Evolutionary conservation across 352 stramenopile genomes (phyloP).

Genomic region (Globisporangium abappressorium): DNA sequence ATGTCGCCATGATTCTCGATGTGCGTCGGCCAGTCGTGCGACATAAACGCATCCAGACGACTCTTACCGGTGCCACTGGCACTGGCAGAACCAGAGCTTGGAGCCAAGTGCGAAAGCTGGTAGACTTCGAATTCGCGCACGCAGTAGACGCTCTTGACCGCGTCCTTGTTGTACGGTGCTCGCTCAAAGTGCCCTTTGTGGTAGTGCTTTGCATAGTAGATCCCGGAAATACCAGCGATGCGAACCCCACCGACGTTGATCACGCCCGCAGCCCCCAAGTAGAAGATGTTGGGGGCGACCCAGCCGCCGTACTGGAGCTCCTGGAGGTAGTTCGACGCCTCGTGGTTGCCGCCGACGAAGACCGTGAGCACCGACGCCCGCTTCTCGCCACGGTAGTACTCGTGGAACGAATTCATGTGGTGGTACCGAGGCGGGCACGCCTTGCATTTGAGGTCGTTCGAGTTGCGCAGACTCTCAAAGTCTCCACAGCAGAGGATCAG

Average conservation of each 20-base stretch:
- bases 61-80: neutral
- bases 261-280: conserved; percentile 87
- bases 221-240: conserved; percentile 92
- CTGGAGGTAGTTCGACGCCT: conserved; percentile 91
- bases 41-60: conserved; percentile 86
- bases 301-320: conserved; percentile 94
- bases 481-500: conserved; percentile 94
- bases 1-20: conserved; percentile 88
- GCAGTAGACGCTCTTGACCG: conserved; percentile 89
- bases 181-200: conserved; percentile 69
- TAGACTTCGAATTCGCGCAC: conserved; percentile 82
- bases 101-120: conserved; percentile 49
- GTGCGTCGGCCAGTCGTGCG: conserved; percentile 92
- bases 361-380: conserved; percentile 89
- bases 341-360: conserved; percentile 96
- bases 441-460: conserved; percentile 83
- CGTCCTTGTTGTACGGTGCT: conserved; percentile 19
- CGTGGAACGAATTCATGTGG: conserved; percentile 76
- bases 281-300: conserved; percentile 96
- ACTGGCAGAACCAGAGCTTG: neutral
- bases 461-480: conserved; percentile 93
- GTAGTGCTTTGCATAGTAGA: conserved; percentile 89
- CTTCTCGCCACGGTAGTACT: conserved; percentile 90
- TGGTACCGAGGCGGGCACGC: conserved; percentile 92
- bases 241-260: conserved; percentile 77